Evolutionary conservation across 2,329 filamentous ascomycete genomes (phyloP).

Genomic region (Corynespora cassiicola): DNA sequence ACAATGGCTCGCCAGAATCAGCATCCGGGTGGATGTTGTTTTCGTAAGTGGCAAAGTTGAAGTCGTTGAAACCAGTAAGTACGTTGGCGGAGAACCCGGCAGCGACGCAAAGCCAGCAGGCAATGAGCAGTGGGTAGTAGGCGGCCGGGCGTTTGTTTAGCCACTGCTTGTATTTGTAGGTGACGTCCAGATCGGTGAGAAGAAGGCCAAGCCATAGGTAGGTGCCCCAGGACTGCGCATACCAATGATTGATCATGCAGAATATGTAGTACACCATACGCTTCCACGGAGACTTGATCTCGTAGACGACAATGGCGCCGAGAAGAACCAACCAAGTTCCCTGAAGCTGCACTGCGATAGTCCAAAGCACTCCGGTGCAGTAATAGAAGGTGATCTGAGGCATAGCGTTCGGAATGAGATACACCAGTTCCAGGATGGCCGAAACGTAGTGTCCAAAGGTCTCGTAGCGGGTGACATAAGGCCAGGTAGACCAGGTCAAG

Average conservation of each 20-base stretch:
- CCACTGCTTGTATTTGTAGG: conserved; percentile 51
- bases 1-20: conserved; percentile 44
- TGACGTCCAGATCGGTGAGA: conserved; percentile 55
- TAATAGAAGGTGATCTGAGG: conserved; percentile 57
- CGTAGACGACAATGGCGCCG: conserved; percentile 51
- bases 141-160: conserved; percentile 40
- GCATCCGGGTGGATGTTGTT: conserved; percentile 53
- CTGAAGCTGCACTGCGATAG: conserved; percentile 57
- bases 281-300: conserved; percentile 55
- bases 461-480: conserved; percentile 49
- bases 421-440: conserved; percentile 53
- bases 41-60: conserved; percentile 49
- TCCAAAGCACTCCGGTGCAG: conserved; percentile 59
- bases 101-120: conserved; percentile 36
- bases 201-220: conserved; percentile 55
- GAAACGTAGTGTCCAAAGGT: conserved; percentile 53
- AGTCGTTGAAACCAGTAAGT: conserved; percentile 43
- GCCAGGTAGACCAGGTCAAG: conserved; percentile 57
- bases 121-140: conserved; percentile 46
- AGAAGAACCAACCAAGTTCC: conserved; percentile 54
- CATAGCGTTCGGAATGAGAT: conserved; percentile 56
- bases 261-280: conserved; percentile 54
- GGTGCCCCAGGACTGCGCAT: conserved; percentile 54
- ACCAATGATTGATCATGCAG: conserved; percentile 54
- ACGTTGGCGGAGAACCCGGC: conserved; percentile 46